phyloP scores from a whole-genome alignment of 768 basidiomycete genomes.

The Daedaleopsis sinensis region DNA sequence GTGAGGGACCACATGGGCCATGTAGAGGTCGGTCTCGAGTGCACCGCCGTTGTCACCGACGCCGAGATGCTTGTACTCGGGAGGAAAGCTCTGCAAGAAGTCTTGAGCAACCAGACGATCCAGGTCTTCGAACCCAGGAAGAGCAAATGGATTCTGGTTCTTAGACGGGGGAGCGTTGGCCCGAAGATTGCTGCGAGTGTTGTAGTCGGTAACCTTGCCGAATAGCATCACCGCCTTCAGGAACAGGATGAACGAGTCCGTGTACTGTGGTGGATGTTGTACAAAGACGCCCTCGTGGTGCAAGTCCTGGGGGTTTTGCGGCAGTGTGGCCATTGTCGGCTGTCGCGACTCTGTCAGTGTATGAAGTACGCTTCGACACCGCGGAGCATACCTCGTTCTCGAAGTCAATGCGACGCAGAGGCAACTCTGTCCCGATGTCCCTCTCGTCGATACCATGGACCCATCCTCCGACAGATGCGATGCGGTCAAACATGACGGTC shows the following conservation, averaged over 20 bases:
- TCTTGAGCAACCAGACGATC: conserved; percentile 68
- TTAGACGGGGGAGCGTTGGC: conserved; percentile 68
- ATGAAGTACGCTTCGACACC: conserved; percentile 8
- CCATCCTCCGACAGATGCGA: conserved; percentile 74
- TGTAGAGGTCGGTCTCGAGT: conserved; percentile 82
- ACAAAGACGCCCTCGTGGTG: conserved; percentile 64
- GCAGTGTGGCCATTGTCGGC: conserved; percentile 4
- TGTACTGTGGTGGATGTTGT: conserved; percentile 74
- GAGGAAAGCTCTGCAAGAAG: conserved; percentile 74
- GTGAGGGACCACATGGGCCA: conserved; percentile 86
- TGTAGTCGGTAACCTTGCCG: conserved; percentile 83
- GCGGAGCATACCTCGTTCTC: conserved; percentile 62
- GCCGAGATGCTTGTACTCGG: conserved; percentile 64
- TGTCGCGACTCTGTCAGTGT: neutral
- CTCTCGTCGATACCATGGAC: conserved; percentile 83
- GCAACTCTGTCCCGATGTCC: conserved; percentile 84
- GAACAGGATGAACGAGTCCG: conserved; percentile 79
- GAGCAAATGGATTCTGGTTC: conserved; percentile 69
- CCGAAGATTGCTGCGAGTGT: conserved; percentile 73
- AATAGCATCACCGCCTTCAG: conserved; percentile 87
- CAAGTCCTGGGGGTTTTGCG: conserved; percentile 79
- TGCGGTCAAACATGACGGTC: conserved; percentile 85
- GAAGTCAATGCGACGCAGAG: conserved; percentile 75
- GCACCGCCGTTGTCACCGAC: conserved; percentile 55
- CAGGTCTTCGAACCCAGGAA: conserved; percentile 68